These are phyloP conservation scores for Lactifluus pinguis DNA, from an alignment of 768 basidiomycete species.

Conservation along the genomic window DNA sequence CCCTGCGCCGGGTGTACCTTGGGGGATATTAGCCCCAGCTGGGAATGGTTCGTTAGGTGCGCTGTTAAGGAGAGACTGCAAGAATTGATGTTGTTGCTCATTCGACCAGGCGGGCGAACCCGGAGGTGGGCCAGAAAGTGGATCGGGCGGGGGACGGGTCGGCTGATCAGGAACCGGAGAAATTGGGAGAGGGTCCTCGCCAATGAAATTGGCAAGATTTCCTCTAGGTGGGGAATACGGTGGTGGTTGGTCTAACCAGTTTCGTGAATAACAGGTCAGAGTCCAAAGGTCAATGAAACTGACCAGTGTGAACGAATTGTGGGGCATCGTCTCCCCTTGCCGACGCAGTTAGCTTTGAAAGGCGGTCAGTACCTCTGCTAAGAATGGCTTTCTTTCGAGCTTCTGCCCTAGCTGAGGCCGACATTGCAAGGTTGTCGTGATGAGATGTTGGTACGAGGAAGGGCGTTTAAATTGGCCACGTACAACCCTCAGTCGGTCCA, in stretches of 20 bases:
- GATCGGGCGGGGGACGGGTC: constrained; percentile 23
- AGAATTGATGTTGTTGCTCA: constrained; percentile 60
- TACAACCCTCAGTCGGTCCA: background rate
- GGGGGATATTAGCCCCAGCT: background rate
- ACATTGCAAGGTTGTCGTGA: constrained; percentile 18
- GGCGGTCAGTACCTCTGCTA: constrained; percentile 58
- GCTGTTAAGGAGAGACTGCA: constrained; percentile 50
- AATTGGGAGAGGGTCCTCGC: constrained; percentile 29
- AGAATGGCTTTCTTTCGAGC: constrained; percentile 73
- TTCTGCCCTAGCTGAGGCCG: constrained; percentile 61
- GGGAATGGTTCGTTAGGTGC: constrained; percentile 1
- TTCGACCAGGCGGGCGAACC: constrained; percentile 57
- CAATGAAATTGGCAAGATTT: constrained; percentile 27
- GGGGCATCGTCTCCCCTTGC: constrained; percentile 62
- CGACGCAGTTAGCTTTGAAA: constrained; percentile 70
- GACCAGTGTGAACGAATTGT: constrained; percentile 45
- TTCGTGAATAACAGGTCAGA: background rate
- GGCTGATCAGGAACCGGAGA: constrained; percentile 22
- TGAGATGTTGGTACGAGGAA: too few species aligned
- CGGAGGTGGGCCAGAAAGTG: constrained; percentile 23
- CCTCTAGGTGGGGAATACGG: constrained; percentile 28
- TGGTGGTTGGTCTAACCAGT: constrained; percentile 31
- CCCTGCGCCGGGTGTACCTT: background rate
- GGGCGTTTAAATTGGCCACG: too few species aligned
- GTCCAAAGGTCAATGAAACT: constrained; percentile 12